phyloP scores from a whole-genome alignment of 306 rosid species.

The Quercus rubra region DNA sequence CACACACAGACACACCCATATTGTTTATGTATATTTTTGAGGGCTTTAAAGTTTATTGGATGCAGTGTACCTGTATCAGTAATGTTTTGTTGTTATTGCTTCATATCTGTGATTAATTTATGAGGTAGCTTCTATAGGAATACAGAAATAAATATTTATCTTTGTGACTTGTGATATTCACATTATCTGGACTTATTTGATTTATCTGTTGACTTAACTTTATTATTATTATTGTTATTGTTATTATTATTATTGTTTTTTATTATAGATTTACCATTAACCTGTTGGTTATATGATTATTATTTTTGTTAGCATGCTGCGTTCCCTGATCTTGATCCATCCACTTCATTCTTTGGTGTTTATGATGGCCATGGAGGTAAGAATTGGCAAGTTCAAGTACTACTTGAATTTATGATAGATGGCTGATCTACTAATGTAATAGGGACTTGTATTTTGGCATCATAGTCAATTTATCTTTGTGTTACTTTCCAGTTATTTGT shows the following conservation, averaged over 20 bases:
- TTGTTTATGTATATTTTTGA: no score
- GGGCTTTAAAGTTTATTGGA: no score
- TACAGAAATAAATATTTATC: neutral
- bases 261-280: neutral
- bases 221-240: neutral
- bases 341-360: constrained; percentile 95
- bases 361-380: constrained; percentile 99
- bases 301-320: constrained; percentile 80
- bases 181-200: neutral
- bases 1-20: no score
- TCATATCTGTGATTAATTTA: neutral
- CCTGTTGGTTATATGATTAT: constrained; percentile 15
- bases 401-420: constrained; percentile 12
- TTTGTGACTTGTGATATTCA: neutral
- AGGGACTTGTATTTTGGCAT: neutral
- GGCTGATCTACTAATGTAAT: constrained; percentile 7
- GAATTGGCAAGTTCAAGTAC: constrained; percentile 25
- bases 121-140: neutral
- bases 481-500: neutral
- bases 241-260: neutral
- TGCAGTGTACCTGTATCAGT: no score
- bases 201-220: constrained; percentile 11
- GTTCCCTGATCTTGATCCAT: constrained; percentile 76
- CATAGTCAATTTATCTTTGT: constrained; percentile 2
- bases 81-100: no score